These are phyloP conservation scores for Blastobotrys peoriensis DNA, from an alignment of 805 yeast genomes.

Conservation along the genomic window DNA sequence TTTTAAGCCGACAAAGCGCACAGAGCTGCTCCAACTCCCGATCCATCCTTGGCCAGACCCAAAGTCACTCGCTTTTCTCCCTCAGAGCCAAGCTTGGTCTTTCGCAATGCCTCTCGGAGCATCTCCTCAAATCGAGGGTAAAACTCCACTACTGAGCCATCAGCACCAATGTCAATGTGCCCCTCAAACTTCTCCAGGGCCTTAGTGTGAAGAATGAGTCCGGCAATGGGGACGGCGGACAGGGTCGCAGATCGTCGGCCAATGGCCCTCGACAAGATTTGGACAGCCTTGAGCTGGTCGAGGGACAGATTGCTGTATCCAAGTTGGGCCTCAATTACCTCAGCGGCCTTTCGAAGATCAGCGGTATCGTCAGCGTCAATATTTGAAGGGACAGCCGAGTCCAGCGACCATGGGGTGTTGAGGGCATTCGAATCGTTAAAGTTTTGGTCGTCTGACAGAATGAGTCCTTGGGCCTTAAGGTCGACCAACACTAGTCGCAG, in stretches of 20 bases:
- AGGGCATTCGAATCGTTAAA: constrained; percentile 28
- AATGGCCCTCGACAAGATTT: constrained; percentile 67
- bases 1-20: constrained; percentile 54
- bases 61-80: constrained; percentile 71
- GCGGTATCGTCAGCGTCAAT: constrained; percentile 82
- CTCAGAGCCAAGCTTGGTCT: constrained; percentile 48
- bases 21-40: constrained; percentile 96
- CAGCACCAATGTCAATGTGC: constrained; percentile 90
- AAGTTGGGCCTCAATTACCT: constrained; percentile 43
- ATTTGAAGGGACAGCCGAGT: constrained; percentile 77
- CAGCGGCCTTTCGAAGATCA: constrained; percentile 35
- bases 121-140: constrained; percentile 84
- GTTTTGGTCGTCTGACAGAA: constrained; percentile 38
- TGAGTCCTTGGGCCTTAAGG: constrained; percentile 45
- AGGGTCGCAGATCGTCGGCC: constrained; percentile 85
- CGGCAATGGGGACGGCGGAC: constrained; percentile 86
- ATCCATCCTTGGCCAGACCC: constrained; percentile 87
- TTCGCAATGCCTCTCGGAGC: constrained; percentile 67
- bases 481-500: constrained; percentile 70
- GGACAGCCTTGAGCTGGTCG: constrained; percentile 71
- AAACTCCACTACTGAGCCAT: constrained; percentile 89
- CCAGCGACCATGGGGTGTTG: constrained; percentile 69
- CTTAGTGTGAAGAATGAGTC: constrained; percentile 58
- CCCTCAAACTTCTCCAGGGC: constrained; percentile 61
- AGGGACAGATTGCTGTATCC: constrained; percentile 47